Evolutionary conservation across 495 filamentous ascomycete genomes (phyloP), one percentile per base, ranked within the genome.

Genomic region (Bombardia bombarda): DNA sequence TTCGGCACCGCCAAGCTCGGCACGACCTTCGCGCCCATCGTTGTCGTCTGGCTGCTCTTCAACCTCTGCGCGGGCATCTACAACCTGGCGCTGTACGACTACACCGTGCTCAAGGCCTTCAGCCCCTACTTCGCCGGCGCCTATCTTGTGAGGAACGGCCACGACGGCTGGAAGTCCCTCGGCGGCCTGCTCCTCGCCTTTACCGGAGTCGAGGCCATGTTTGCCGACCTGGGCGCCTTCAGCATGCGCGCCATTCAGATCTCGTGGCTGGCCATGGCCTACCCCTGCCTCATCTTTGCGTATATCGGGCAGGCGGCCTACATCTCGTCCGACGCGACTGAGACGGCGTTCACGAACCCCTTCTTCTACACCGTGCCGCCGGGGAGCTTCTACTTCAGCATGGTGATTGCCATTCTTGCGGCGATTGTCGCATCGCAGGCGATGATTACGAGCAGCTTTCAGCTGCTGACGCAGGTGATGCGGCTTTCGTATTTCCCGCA

Each of bases 151-250:
- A 68, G 77, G 10, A 77, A 86, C 50, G 71, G 72, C n/a, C 67
- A 70, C 22, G 56, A 70, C 1, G 83, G 80, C 1, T 87, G 83
- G 83, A 71, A 62, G 46, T 74, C 67, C 37, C 72, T 87, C 16
- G 83, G 83, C 34, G 83, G 83, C 0, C 73, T 83, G 16, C 47
- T 87, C 7, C 70, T 87, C 3, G 75, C 81, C 0, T 87, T 87
- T 40, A 86, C 83, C 16, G 82, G 82, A 12, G 80, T 84, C 16
- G 83, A 87, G 54, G 82, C 83, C 4, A 63, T 87, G 16, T 87
- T 85, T 49, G 83, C 83, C 2, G 83, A 87, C 48, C 59, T 87
- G 3, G 83, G 83, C 38, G 81, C 83, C n/a, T 86, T 86, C 58
- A 68, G 67, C 47, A 64, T 60, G 34, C 58, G 73, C 32, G 75